Conservation (phyloP, 2,329 filamentous ascomycete genomes). For the Penicillium olsonii region DNA sequence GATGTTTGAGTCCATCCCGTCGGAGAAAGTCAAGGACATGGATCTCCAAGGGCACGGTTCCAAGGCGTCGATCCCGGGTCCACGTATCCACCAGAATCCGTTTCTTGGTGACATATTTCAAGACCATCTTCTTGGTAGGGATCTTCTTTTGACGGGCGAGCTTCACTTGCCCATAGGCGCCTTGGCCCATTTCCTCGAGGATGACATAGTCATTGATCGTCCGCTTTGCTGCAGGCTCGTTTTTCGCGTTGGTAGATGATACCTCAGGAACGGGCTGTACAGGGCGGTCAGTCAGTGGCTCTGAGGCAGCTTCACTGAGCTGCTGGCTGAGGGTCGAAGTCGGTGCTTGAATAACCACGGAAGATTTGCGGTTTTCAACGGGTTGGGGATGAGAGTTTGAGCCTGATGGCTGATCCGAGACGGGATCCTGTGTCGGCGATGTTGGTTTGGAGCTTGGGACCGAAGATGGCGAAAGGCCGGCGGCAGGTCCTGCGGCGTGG, state of each 20-base stretch:
- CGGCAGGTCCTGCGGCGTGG: slow-evolving; percentile 69
- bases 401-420: slow-evolving; percentile 67
- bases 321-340: slow-evolving; percentile 54
- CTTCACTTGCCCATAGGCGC: slow-evolving; percentile 97
- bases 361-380: slow-evolving; percentile 26
- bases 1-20: slow-evolving; percentile 65
- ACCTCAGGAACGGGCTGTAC: slow-evolving; percentile 39
- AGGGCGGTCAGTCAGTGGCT: slow-evolving; percentile 45
- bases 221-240: slow-evolving; percentile 63
- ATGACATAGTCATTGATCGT: slow-evolving; percentile 88
- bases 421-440: slow-evolving; percentile 77
- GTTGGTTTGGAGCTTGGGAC: slow-evolving; percentile 63
- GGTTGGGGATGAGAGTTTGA: slow-evolving; percentile 30
- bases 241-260: slow-evolving; percentile 25
- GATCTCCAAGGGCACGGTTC: slow-evolving; percentile 94
- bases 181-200: slow-evolving; percentile 97
- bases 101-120: slow-evolving; percentile 97
- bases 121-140: slow-evolving; percentile 76
- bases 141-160: slow-evolving; percentile 81
- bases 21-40: slow-evolving; percentile 94
- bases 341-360: slow-evolving; percentile 40
- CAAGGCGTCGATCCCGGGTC: slow-evolving; percentile 89
- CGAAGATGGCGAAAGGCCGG: slow-evolving; percentile 55
- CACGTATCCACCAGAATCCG: slow-evolving; percentile 97
- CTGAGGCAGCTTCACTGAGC: slow-evolving; percentile 51